Conservation (phyloP, 257 asterid genomes). For the Gentiana straminea region DNA sequence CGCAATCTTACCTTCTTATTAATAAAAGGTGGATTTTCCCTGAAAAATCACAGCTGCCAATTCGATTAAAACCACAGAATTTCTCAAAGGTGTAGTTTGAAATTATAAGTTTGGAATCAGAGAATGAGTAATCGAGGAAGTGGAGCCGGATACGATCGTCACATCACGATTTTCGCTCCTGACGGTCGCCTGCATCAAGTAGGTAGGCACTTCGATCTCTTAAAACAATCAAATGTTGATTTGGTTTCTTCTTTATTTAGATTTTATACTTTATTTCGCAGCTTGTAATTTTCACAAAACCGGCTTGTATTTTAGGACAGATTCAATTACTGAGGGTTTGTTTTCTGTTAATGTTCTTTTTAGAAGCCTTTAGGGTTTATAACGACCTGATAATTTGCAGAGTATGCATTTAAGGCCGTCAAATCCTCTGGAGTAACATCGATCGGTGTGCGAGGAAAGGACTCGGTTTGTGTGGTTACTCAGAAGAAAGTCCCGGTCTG, state of each 20-base stretch:
- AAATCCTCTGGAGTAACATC: constrained; percentile 93
- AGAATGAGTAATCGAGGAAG: constrained; percentile 97
- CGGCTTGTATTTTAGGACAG: background rate
- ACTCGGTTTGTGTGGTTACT: constrained; percentile 95
- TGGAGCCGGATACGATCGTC: constrained; percentile 99
- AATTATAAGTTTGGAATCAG: no score
- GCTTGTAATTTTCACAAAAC: background rate
- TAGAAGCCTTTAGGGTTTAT: background rate
- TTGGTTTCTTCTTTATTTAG: no score
- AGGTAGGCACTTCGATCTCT: constrained; percentile 35
- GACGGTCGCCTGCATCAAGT: constrained; percentile 99
- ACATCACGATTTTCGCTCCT: constrained; percentile 98
- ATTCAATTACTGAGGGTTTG: no score
- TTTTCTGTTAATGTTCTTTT: constrained; percentile 1
- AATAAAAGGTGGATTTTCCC: no score
- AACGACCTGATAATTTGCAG: constrained; percentile 7
- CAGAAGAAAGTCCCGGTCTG: constrained; percentile 99
- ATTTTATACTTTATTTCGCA: no score
- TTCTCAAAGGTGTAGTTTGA: no score
- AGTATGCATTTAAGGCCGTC: constrained; percentile 65
- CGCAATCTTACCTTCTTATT: no score
- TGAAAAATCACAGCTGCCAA: no score
- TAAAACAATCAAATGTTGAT: background rate
- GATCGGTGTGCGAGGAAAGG: constrained; percentile 91
- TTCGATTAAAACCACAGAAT: no score